Evolutionary conservation across 495 filamentous ascomycete species (phyloP), one percentile per base, ranked within the genome.

Genomic region (Neurospora tetrasperma): DNA sequence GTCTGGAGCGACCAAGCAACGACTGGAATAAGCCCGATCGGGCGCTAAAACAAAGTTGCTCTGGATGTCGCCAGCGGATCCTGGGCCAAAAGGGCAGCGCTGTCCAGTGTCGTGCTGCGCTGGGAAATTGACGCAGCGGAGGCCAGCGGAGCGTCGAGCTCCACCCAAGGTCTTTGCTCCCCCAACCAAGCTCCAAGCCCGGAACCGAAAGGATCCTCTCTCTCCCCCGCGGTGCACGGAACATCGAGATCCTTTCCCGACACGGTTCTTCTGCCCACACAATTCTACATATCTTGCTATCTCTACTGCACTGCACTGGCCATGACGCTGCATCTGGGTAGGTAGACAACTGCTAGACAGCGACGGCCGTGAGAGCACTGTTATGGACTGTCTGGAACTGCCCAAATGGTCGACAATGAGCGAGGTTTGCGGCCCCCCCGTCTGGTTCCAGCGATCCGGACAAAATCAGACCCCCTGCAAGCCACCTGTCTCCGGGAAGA

Each of bases 401-500:
- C 48, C 42, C 31, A 54, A 42, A 44, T 38, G 69, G 71, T 76
- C 73, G 73, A 72, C 68, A 35, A n/a, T 62, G 54, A 31, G 23
- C 20, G 54, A 62, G 23, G 23, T 54, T 70, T 71, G 40, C 9
- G 16, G 18, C 70, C 69, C 70, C 69, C 73, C 75, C 68, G 46
- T 44, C 40, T 48, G 42, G 62, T 20, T 35, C 42, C 79, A 74
- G 76, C 73, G 74, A 74, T 74, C 74, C 70, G 71, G 75, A 76
- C 31, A 71, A 74, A 72, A 71, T 71, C 27, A 68, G 39, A 68
- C 31, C 18, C 78, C 77, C 76, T 78, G 77, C 74, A 73, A 69
- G 70, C 73, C 73, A 75, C 70, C 69, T n/a, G 23, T 38, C 14
- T 38, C 76, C 79, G 75, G 77, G 75, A 78, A 72, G 74, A 59